Percentiles rank a stretch among this genome's conserved stretches.
Evolutionary conservation across 225 moss, liverwort and hornwort genomes (phyloP).

Genomic region (Physcomitrium patens): DNA sequence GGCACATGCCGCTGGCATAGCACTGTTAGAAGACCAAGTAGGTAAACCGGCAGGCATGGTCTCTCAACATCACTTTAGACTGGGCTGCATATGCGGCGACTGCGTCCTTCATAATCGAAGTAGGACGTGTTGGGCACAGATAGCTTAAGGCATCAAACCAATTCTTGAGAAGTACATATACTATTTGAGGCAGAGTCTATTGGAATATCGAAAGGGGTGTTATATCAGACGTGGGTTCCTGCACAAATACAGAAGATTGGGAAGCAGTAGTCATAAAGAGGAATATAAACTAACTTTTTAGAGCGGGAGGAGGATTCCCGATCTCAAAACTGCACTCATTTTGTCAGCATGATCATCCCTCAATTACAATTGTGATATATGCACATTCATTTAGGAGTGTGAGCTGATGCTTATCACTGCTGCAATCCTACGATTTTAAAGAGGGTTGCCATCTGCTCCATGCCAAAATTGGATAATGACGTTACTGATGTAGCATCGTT

Average conservation of each 20-base stretch:
- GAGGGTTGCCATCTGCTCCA: slow-evolving; percentile 19
- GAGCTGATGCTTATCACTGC: slow-evolving; percentile 29
- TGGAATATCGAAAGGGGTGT: slow-evolving; percentile 5
- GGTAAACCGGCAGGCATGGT: neutral
- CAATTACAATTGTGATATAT: neutral
- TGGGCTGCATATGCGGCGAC: slow-evolving; percentile 7
- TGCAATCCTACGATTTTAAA: neutral
- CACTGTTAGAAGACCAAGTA: neutral
- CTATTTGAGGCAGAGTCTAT: slow-evolving; percentile 7
- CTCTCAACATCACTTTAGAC: slow-evolving; percentile 5
- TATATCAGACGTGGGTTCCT: slow-evolving; percentile 22
- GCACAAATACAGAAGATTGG: neutral
- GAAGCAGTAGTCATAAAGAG: slow-evolving; percentile 17
- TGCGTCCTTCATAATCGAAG: slow-evolving; percentile 22
- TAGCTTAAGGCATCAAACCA: slow-evolving; percentile 18
- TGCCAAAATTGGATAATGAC: slow-evolving; percentile 7
- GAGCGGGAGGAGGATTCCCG: neutral
- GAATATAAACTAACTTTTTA: neutral
- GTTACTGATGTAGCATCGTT: slow-evolving; percentile 7
- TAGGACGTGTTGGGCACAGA: slow-evolving; percentile 8
- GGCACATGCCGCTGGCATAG: slow-evolving; percentile 20
- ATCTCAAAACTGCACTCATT: neutral
- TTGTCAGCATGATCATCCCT: neutral
- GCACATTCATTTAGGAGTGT: slow-evolving; percentile 6
- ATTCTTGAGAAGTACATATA: slow-evolving; percentile 1